Base-by-base conservation (phyloP, 2,329 filamentous ascomycete genomes). In the Aspergillus sojae region DNA sequence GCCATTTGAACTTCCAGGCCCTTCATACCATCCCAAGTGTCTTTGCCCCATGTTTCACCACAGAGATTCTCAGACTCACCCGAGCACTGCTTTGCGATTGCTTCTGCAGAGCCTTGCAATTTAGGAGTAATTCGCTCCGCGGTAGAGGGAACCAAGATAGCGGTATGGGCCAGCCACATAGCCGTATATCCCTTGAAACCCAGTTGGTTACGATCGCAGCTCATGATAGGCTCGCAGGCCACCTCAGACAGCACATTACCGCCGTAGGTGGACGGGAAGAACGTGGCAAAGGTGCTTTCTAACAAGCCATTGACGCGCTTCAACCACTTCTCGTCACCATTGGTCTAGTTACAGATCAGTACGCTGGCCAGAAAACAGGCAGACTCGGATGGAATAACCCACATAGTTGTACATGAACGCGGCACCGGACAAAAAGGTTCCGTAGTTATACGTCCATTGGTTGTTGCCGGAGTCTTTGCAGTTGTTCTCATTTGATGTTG, bases 161-260 rank as follows among this genome's bases (percentile, higher is more conserved):
- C 84, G 1, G 85, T 82, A 28, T 84, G 80, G 2, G 86, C 81
- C 68, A 91, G 80, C 85, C 88, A 90, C 41, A 88, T 85, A 68
- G 87, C 83, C 19, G 91, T 80, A 67, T 88, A 88, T 48, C 89
- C 89, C 77, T 91, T 91, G 83, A 89, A 92, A 1, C 85, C 86
- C 60, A 86, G 75, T 82, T 92, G 89, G 71, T 93, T 90, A 52
- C 84, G 81, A 57, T 88, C 88, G 79, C 91, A 94, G 32, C 78
- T 84, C n/a, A 73, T 66, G 1, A 70, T 77, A 2, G 81, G 74
- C 69, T 92, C 90, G 77, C 91, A 94, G 16, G 86, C 81, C 4
- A 86, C 77, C 75, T 94, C 91, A 64, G 79, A 86, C 67, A 90
- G 86, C 68, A 89, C 81, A 52, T 83, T 83, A n/a, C 85, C 75